phyloP scores from a whole-genome alignment of 2,329 filamentous ascomycete genomes.

The Fusarium fracticaudum region DNA sequence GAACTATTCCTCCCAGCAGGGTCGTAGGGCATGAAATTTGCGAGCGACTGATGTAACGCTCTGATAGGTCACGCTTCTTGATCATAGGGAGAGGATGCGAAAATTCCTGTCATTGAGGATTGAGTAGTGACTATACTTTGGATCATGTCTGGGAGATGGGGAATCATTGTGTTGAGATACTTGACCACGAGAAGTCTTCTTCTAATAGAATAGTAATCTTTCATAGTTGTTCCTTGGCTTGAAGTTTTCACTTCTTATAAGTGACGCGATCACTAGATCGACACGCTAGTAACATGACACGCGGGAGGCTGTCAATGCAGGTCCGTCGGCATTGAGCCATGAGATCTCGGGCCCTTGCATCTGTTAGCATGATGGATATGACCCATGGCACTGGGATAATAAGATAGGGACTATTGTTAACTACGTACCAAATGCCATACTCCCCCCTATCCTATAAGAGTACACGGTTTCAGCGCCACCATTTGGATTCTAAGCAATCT shows the following conservation, averaged over 20 bases:
- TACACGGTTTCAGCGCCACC: too few species aligned
- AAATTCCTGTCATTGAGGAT: not conserved
- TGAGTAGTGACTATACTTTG: not conserved
- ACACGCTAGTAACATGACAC: not conserved
- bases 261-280: not conserved
- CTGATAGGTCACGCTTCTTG: constrained; percentile 4
- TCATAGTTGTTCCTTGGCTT: not conserved
- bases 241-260: not conserved
- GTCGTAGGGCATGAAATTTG: not conserved
- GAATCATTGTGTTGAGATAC: not conserved
- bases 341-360: not conserved
- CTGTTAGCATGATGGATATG: not conserved
- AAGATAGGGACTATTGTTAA: not conserved
- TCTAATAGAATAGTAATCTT: too few species aligned
- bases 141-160: not conserved
- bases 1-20: not conserved
- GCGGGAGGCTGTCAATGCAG: not conserved
- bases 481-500: not conserved
- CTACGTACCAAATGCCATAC: not conserved
- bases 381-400: not conserved
- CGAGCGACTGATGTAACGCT: constrained; percentile 5
- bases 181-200: not conserved
- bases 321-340: not conserved
- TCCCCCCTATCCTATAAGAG: not conserved
- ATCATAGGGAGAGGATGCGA: not conserved